Evolutionary conservation across 441 rosid species (phyloP).

Genomic region (Heliophila coronopifolia): DNA sequence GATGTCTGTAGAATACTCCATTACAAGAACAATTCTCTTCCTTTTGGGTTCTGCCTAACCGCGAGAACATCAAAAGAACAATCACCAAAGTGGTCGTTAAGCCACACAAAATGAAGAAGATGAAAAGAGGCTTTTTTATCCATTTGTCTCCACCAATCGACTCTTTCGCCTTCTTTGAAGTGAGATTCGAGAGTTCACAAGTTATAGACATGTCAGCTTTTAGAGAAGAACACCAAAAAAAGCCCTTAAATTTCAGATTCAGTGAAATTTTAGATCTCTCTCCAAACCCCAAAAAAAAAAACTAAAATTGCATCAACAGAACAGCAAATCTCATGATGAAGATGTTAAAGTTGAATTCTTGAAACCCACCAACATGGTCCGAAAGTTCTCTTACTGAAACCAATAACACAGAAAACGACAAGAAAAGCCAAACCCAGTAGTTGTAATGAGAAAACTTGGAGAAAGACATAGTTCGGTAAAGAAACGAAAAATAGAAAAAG

Average conservation of each 20-base stretch:
- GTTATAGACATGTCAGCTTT: conserved; percentile 51
- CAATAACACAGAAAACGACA: conserved; percentile 48
- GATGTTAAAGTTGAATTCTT: conserved; percentile 27
- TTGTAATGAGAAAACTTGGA: conserved; percentile 33
- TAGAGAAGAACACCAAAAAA: conserved; percentile 36
- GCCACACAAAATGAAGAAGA: conserved; percentile 39
- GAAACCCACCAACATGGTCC: conserved; percentile 21
- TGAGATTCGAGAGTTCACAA: conserved; percentile 46
- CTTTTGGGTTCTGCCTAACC: conserved; percentile 22
- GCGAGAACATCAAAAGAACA: conserved; percentile 36
- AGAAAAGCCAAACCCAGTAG: conserved; percentile 42
- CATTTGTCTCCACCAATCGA: conserved; percentile 34
- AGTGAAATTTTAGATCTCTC: conserved; percentile 14
- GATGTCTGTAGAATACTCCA: conserved; percentile 36
- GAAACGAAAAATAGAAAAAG: conserved; percentile 30
- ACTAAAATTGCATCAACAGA: conserved; percentile 16
- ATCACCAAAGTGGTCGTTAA: conserved; percentile 29
- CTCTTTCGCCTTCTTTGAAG: conserved; percentile 47
- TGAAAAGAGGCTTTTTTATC: conserved; percentile 40
- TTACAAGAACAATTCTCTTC: conserved; percentile 34
- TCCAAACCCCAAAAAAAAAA: conserved; percentile 8
- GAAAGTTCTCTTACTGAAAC: conserved; percentile 26
- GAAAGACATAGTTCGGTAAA: conserved; percentile 47
- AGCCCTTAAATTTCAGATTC: conserved; percentile 26
- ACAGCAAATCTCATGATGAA: conserved; percentile 28